Conservation (phyloP, 164 flowering plant genomes). For the Chimonanthus salicifolius region DNA sequence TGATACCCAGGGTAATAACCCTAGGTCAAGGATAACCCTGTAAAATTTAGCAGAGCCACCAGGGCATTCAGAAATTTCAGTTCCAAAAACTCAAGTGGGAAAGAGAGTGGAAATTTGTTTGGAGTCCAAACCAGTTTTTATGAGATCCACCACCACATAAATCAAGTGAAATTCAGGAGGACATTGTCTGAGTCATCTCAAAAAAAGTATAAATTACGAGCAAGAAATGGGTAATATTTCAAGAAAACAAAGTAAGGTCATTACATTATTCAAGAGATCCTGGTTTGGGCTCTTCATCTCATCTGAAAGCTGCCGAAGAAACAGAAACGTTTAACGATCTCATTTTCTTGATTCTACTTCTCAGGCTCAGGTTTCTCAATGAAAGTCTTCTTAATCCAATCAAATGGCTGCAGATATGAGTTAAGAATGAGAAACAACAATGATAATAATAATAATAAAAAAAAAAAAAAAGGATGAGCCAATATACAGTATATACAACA, state of each 20-base stretch:
- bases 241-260: neutral
- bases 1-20: too few species aligned
- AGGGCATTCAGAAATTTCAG: too few species aligned
- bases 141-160: neutral
- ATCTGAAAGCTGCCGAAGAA: neutral
- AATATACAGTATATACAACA: neutral
- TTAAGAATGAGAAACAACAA: neutral
- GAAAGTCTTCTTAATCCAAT: conserved; percentile 10
- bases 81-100: too few species aligned
- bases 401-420: conserved; percentile 11
- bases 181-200: neutral
- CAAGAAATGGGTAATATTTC: neutral
- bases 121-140: too few species aligned
- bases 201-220: neutral
- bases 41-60: too few species aligned
- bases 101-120: too few species aligned
- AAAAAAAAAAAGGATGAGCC: neutral
- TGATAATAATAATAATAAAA: neutral
- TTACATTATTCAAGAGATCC: conserved; percentile 1
- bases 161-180: neutral
- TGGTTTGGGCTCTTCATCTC: neutral
- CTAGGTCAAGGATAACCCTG: too few species aligned
- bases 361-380: conserved; percentile 6
- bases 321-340: neutral
- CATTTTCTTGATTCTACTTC: neutral